Conservation (phyloP, 306 rosid genomes). For the Pterocarpus macrocarpus region DNA sequence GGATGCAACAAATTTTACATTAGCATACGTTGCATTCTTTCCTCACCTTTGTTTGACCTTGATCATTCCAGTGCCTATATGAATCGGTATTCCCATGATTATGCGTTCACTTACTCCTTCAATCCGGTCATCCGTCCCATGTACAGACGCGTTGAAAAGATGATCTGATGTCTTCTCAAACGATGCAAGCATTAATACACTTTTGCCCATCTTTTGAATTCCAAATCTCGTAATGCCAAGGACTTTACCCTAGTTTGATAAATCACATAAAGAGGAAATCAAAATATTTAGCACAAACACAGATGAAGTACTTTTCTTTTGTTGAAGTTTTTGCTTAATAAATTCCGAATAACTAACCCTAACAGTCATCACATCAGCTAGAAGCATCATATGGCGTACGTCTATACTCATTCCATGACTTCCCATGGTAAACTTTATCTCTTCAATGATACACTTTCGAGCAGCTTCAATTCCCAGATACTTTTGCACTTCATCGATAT, state of each 20-base stretch:
- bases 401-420: slow-evolving; percentile 90
- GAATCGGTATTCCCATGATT: slow-evolving; percentile 94
- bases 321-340: slow-evolving; percentile 5
- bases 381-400: slow-evolving; percentile 92
- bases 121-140: slow-evolving; percentile 76
- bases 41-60: slow-evolving; percentile 90
- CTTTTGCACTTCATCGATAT: slow-evolving; percentile 76
- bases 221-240: slow-evolving; percentile 97
- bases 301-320: neutral
- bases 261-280: slow-evolving; percentile 27
- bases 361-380: slow-evolving; percentile 92
- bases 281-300: slow-evolving; percentile 5
- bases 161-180: slow-evolving; percentile 90
- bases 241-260: slow-evolving; percentile 74
- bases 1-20: slow-evolving; percentile 35
- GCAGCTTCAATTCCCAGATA: slow-evolving; percentile 96
- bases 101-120: slow-evolving; percentile 92
- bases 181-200: slow-evolving; percentile 92
- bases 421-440: slow-evolving; percentile 81
- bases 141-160: slow-evolving; percentile 78
- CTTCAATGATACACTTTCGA: slow-evolving; percentile 78
- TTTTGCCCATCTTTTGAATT: slow-evolving; percentile 89
- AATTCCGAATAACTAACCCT: slow-evolving; percentile 66
- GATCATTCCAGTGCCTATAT: slow-evolving; percentile 87
- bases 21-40: slow-evolving; percentile 35